Percentiles rank a stretch among this genome's conserved stretches.
These are phyloP conservation scores for Lachnum nothofagi DNA, from an alignment of 2,329 filamentous ascomycete species.

Conservation along the genomic window DNA sequence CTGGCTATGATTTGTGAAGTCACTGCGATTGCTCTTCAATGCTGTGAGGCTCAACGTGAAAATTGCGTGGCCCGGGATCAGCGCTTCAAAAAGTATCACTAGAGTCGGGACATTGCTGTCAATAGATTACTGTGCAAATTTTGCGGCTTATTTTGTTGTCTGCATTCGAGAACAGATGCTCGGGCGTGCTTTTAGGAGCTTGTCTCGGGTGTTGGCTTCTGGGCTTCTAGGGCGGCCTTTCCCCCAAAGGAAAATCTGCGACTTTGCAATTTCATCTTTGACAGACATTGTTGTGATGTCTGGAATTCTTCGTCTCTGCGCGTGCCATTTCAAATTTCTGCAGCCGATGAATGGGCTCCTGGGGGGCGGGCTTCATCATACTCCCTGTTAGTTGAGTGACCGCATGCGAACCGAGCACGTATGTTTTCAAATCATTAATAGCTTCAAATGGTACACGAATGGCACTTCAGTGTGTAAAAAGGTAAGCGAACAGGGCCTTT, in stretches of 20 bases:
- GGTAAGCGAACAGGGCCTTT: constrained; percentile 1
- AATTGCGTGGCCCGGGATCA: not conserved
- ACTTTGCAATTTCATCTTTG: not conserved
- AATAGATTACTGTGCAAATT: not conserved
- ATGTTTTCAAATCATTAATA: constrained; percentile 2
- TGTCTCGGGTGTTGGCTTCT: not conserved
- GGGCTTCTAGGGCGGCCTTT: not conserved
- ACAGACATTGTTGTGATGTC: no score
- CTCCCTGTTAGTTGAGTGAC: not conserved
- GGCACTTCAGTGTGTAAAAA: not conserved
- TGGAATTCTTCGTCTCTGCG: not conserved
- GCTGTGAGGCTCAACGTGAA: not conserved
- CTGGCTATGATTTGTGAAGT: not conserved
- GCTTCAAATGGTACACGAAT: not conserved
- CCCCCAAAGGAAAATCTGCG: constrained; percentile 1
- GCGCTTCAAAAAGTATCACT: not conserved
- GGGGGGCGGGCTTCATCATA: no score
- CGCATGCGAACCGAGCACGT: not conserved
- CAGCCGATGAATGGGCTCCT: no score
- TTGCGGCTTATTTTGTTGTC: not conserved
- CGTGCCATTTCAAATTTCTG: not conserved
- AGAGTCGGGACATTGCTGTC: not conserved
- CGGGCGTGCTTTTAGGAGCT: not conserved
- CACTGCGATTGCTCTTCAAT: not conserved
- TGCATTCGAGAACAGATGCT: constrained; percentile 1